phyloP scores from a whole-genome alignment of 2,329 filamentous ascomycete species.

The Alternaria novae-zelandiae region DNA sequence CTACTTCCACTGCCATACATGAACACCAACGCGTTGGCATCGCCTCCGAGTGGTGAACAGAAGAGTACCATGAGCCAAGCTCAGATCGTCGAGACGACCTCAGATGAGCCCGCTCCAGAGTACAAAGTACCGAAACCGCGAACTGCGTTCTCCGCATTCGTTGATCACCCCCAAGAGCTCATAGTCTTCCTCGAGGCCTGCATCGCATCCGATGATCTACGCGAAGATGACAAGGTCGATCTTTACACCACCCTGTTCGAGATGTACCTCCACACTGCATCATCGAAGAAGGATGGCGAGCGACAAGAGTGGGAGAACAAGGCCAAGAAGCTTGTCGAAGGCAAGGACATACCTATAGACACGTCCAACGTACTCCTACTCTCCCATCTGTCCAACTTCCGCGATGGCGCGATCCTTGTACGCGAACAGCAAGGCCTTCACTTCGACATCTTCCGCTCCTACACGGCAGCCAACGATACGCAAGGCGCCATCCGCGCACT shows the following conservation, averaged over 20 bases:
- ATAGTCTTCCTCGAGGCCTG: conserved; percentile 92
- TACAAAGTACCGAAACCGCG: conserved; percentile 85
- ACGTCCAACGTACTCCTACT: conserved; percentile 92
- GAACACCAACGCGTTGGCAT: conserved; percentile 66
- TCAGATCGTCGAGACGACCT: conserved; percentile 60
- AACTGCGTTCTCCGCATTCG: conserved; percentile 93
- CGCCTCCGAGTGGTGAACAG: conserved; percentile 60
- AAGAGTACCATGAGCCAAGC: conserved; percentile 62
- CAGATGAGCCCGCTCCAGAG: conserved; percentile 58
- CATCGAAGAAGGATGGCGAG: conserved; percentile 71
- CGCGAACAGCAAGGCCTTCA: conserved; percentile 90
- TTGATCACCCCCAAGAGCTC: conserved; percentile 91
- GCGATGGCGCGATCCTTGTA: conserved; percentile 87
- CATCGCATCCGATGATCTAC: conserved; percentile 73
- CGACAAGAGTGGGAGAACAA: conserved; percentile 87
- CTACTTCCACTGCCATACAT: conserved; percentile 87
- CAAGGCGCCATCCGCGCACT: conserved; percentile 87
- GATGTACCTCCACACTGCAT: conserved; percentile 94
- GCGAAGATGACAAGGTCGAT: conserved; percentile 78
- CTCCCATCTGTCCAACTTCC: conserved; percentile 89
- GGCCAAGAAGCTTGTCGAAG: conserved; percentile 86
- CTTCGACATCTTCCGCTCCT: conserved; percentile 96
- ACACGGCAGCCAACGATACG: conserved; percentile 91
- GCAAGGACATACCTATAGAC: conserved; percentile 80
- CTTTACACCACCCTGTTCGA: conserved; percentile 95